These are phyloP conservation scores for Ochetophila trinervis DNA, from an alignment of 306 rosid species.

Conservation along the genomic window DNA sequence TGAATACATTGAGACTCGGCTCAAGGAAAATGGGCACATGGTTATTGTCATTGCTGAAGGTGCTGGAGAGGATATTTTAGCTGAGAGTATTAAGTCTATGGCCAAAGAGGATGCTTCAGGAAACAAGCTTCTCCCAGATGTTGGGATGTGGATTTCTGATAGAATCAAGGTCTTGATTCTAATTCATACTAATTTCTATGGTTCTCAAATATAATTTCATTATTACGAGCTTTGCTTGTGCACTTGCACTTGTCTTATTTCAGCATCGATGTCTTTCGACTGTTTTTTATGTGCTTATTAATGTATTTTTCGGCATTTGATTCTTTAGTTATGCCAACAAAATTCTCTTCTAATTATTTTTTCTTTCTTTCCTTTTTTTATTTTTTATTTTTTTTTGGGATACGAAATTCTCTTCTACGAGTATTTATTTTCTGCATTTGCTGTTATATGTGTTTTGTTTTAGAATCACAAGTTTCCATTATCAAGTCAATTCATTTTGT, in stretches of 20 bases:
- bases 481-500: not conserved
- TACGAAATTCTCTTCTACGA: no score
- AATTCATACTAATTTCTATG: not conserved
- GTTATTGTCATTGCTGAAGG: constrained; percentile 98
- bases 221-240: no score
- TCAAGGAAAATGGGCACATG: constrained; percentile 87
- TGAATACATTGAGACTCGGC: constrained; percentile 66
- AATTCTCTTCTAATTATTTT: no score
- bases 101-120: constrained; percentile 79
- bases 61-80: constrained; percentile 86
- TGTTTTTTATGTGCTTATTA: not conserved
- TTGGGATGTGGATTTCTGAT: constrained; percentile 86
- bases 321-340: no score
- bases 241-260: no score
- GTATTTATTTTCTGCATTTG: no score
- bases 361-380: no score
- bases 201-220: not conserved
- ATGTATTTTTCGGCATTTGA: not conserved
- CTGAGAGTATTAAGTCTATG: constrained; percentile 46
- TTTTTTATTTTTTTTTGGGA: no score
- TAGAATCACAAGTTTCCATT: not conserved
- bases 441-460: no score
- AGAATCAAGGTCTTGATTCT: constrained; percentile 56
- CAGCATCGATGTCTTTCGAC: no score
- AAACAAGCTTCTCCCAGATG: constrained; percentile 87